Conservation (phyloP, 140 eudicot species). For the Stevia rebaudiana region DNA sequence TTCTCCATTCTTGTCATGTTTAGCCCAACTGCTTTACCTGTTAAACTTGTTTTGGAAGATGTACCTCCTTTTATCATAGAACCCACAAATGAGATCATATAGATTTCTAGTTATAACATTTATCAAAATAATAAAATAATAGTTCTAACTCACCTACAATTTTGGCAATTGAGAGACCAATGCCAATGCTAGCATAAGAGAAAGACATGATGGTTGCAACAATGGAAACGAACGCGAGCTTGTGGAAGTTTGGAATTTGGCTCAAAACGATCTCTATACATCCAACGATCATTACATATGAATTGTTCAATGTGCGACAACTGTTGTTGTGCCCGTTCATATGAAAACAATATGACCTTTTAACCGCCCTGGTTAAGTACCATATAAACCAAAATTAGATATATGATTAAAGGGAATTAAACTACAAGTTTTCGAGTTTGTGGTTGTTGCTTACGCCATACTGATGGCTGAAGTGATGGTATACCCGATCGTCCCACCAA, state of each 20-base stretch:
- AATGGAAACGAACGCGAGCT: constrained; percentile 46
- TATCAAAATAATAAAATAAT: no score
- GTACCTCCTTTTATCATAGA: not conserved
- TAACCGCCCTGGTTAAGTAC: constrained; percentile 15
- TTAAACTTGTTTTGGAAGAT: not conserved
- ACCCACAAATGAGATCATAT: not conserved
- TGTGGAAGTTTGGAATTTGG: constrained; percentile 67
- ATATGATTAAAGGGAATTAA: no score
- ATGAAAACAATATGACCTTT: not conserved
- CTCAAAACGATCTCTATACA: constrained; percentile 45
- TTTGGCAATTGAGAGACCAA: constrained; percentile 57
- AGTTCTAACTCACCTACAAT: constrained; percentile 33
- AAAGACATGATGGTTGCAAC: constrained; percentile 78
- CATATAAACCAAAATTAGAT: no score
- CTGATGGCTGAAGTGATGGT: constrained; percentile 66
- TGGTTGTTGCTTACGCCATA: constrained; percentile 49
- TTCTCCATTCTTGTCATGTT: constrained; percentile 25
- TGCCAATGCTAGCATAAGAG: constrained; percentile 53
- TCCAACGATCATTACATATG: constrained; percentile 51
- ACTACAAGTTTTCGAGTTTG: no score
- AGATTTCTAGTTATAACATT: not conserved
- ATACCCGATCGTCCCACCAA: constrained; percentile 51
- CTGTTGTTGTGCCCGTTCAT: constrained; percentile 31
- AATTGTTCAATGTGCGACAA: constrained; percentile 38
- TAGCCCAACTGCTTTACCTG: not conserved